Conservation (phyloP, 2,329 filamentous ascomycete genomes). For the Thelonectria olida region DNA sequence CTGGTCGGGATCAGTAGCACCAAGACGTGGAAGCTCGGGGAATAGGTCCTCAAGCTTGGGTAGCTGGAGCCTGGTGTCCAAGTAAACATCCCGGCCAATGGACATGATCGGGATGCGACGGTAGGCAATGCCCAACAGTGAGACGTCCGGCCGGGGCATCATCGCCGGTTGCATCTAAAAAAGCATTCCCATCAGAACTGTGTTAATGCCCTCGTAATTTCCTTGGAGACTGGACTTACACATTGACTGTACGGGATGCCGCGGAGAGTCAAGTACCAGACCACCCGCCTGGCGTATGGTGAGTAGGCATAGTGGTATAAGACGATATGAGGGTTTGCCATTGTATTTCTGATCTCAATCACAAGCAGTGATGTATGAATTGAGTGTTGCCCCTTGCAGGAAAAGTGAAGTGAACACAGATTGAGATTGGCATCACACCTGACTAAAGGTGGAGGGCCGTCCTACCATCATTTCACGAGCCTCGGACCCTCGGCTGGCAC, state of each 20-base stretch:
- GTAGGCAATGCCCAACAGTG: slow-evolving; percentile 69
- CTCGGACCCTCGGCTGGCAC: slow-evolving; percentile 28
- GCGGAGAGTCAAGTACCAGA: slow-evolving; percentile 75
- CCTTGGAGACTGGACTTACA: slow-evolving; percentile 54
- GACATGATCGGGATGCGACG: slow-evolving; percentile 75
- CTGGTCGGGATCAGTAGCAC: slow-evolving; percentile 49
- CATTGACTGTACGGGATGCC: slow-evolving; percentile 74
- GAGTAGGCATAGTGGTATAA: slow-evolving; percentile 74
- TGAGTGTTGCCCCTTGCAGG: not conserved
- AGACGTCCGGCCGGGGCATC: slow-evolving; percentile 73
- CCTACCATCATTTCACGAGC: not conserved
- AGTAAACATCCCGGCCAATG: slow-evolving; percentile 74
- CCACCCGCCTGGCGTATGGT: slow-evolving; percentile 69
- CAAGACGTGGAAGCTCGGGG: slow-evolving; percentile 52
- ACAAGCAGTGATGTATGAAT: not conserved
- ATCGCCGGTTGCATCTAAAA: slow-evolving; percentile 69
- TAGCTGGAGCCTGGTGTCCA: slow-evolving; percentile 75
- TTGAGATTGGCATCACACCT: not conserved
- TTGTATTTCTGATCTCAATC: slow-evolving; percentile 7
- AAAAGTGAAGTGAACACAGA: not conserved
- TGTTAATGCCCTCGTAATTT: not conserved
- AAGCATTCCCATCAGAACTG: not conserved
- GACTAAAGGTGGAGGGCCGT: not conserved
- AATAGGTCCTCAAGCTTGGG: slow-evolving; percentile 68
- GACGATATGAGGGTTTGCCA: slow-evolving; percentile 52